A percentile compares a stretch with the other conserved stretches of the same genome.
Evolutionary conservation across 768 basidiomycete species (phyloP).

Genomic region (Sarcomyxa edulis): DNA sequence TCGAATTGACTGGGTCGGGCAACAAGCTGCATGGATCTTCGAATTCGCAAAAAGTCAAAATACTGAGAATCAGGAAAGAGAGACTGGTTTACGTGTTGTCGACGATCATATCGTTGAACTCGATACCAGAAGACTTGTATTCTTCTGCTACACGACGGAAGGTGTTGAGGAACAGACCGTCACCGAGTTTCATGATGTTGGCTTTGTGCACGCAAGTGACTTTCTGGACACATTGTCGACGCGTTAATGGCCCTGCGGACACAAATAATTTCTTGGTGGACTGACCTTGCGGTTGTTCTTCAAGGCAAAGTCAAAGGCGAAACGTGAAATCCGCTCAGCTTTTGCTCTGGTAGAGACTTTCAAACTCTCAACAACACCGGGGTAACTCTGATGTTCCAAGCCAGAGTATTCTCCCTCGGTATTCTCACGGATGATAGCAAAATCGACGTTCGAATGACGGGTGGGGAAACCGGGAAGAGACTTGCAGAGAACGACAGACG

Average conservation of each 20-base stretch:
- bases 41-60: constrained; percentile 7
- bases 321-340: constrained; percentile 93
- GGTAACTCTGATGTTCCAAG: constrained; percentile 95
- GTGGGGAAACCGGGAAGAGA: constrained; percentile 95
- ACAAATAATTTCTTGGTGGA: background rate
- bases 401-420: constrained; percentile 99
- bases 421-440: constrained; percentile 99
- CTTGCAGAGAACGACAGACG: constrained; percentile 97
- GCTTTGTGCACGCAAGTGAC: constrained; percentile 99
- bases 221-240: constrained; percentile 50
- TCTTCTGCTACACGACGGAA: constrained; percentile 96
- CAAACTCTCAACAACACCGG: constrained; percentile 96
- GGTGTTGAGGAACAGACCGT: constrained; percentile 97
- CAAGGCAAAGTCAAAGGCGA: constrained; percentile 97
- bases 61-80: background rate
- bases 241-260: background rate
- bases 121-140: constrained; percentile 89
- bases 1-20: constrained; percentile 95
- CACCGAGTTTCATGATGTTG: constrained; percentile 99
- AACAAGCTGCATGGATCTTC: constrained; percentile 98
- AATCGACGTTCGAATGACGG: constrained; percentile 94
- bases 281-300: constrained; percentile 96
- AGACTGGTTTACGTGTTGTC: constrained; percentile 76
- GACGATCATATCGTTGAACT: constrained; percentile 97
- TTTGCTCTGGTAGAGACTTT: constrained; percentile 96